Conservation (phyloP, 2,329 filamentous ascomycete genomes). For the Phialophora chinensis region DNA sequence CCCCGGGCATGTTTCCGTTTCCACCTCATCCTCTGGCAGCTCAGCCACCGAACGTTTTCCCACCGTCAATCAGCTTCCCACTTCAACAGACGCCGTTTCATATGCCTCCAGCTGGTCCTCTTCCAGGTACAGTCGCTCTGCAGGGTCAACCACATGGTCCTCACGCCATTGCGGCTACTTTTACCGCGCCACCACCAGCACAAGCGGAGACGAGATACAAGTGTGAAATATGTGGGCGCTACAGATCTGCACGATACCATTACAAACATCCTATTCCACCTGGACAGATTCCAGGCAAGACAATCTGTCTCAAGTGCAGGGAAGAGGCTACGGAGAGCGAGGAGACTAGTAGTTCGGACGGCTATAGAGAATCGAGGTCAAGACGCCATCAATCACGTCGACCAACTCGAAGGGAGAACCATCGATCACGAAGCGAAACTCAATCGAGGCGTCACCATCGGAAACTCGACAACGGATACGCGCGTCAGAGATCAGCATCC, state of each 20-base stretch:
- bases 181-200: neutral
- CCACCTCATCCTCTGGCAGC: conserved; percentile 22
- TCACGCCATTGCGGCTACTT: neutral
- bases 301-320: conserved; percentile 37
- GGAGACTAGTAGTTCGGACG: conserved; percentile 30
- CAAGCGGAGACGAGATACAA: conserved; percentile 35
- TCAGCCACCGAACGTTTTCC: conserved; percentile 13
- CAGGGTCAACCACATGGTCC: conserved; percentile 15
- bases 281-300: conserved; percentile 35
- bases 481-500: conserved; percentile 5
- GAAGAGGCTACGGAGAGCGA: conserved; percentile 36
- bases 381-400: conserved; percentile 22
- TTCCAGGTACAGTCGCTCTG: conserved; percentile 9
- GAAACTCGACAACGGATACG: conserved; percentile 3
- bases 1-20: conserved; percentile 18
- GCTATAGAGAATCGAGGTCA: conserved; percentile 17
- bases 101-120: conserved; percentile 2
- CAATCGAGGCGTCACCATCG: conserved; percentile 7
- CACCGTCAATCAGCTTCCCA: conserved; percentile 5
- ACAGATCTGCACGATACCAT: conserved; percentile 38
- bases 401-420: conserved; percentile 6
- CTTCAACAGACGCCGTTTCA: conserved; percentile 16
- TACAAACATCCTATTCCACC: conserved; percentile 36
- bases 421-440: conserved; percentile 16
- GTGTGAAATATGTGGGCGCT: conserved; percentile 39